Evolutionary conservation across 2,329 filamentous ascomycete genomes (phyloP).

Genomic region (Stachybotrys chartarum): DNA sequence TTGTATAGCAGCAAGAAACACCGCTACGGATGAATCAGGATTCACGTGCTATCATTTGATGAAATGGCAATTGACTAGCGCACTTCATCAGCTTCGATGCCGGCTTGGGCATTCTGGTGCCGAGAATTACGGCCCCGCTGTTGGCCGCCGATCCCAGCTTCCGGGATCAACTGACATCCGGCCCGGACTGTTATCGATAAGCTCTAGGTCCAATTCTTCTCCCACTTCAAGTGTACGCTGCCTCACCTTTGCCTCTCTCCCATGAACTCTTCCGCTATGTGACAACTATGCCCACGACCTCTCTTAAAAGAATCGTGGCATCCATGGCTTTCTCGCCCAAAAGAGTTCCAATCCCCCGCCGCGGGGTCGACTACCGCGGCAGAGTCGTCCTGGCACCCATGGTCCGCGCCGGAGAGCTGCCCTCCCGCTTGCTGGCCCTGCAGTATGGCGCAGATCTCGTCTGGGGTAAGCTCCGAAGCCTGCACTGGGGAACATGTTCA

Average conservation of each 20-base stretch:
- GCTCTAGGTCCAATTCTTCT: not conserved
- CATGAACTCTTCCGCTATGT: not conserved
- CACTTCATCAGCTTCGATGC: not conserved
- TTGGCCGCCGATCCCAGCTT: not conserved
- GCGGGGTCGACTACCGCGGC: conserved; percentile 88
- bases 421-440: conserved; percentile 78
- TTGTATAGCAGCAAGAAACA: too few relatives aligned
- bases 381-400: conserved; percentile 95
- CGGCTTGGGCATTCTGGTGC: not conserved
- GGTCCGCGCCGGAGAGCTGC: conserved; percentile 95
- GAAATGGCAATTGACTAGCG: too few relatives aligned
- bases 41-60: too few relatives aligned
- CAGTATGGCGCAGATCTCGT: conserved; percentile 96
- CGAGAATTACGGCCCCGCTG: conserved; percentile 1
- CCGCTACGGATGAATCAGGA: too few relatives aligned
- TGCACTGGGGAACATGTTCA: not conserved
- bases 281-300: conserved; percentile 19
- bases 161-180: not conserved
- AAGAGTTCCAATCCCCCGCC: conserved; percentile 74
- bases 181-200: conserved; percentile 3
- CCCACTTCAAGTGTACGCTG: not conserved
- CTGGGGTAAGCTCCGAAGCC: conserved; percentile 59
- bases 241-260: not conserved
- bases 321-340: conserved; percentile 53
- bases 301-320: conserved; percentile 49